A percentile compares a stretch with the other conserved stretches of the same genome.
These are phyloP conservation scores for Suhomyces guaymorum DNA, from an alignment of 1,139 yeast genomes.

Conservation along the genomic window DNA sequence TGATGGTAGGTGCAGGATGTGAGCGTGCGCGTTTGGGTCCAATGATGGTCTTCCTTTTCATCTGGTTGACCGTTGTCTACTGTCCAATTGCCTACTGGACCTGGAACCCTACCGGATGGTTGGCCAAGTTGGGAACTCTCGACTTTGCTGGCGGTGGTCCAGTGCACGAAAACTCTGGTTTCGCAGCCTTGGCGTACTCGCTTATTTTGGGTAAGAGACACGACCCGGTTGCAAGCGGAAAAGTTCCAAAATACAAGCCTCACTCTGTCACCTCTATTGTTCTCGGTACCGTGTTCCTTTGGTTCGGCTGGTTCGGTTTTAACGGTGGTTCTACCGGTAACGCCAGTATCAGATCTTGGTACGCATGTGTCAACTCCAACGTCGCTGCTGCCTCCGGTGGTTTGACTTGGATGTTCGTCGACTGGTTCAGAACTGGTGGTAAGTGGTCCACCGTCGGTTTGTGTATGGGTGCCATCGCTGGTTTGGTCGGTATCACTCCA, in stretches of 20 bases:
- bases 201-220: slow-evolving; percentile 87
- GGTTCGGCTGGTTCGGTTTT: slow-evolving; percentile 99
- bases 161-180: slow-evolving; percentile 93
- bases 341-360: slow-evolving; percentile 88
- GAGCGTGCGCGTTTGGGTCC: slow-evolving; percentile 97
- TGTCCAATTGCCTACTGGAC: slow-evolving; percentile 97
- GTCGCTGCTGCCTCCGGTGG: slow-evolving; percentile 92
- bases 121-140: slow-evolving; percentile 73
- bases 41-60: slow-evolving; percentile 88
- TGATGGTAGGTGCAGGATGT: slow-evolving; percentile 96
- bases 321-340: slow-evolving; percentile 97
- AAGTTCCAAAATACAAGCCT: slow-evolving; percentile 86
- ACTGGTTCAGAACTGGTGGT: slow-evolving; percentile 82
- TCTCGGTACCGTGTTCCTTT: slow-evolving; percentile 89
- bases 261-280: slow-evolving; percentile 88
- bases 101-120: slow-evolving; percentile 94
- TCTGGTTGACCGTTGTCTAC: slow-evolving; percentile 96
- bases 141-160: slow-evolving; percentile 99
- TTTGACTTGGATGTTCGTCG: slow-evolving; percentile 89
- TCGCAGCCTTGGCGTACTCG: slow-evolving; percentile 92
- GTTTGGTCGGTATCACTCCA: slow-evolving; percentile 94
- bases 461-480: slow-evolving; percentile 92
- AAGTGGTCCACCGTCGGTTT: slow-evolving; percentile 95
- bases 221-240: slow-evolving; percentile 69
- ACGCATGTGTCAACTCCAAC: slow-evolving; percentile 90